Conservation (phyloP, 2,329 filamentous ascomycete genomes). For the Pyrenochaeta sp. region DNA sequence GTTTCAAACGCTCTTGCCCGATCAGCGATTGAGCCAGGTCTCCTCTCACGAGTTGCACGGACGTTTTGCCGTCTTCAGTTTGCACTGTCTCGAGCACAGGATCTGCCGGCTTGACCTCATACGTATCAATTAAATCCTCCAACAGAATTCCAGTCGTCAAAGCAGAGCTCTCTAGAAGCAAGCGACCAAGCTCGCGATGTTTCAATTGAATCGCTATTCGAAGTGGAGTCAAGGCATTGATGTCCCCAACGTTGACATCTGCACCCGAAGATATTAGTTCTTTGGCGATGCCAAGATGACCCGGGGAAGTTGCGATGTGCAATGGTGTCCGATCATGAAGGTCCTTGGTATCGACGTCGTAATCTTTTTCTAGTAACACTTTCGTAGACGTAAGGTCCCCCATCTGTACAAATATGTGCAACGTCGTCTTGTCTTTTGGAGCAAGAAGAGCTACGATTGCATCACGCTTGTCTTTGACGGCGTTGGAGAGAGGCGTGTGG, state of each 20-base stretch:
- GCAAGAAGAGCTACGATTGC: neutral
- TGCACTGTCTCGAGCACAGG: no score
- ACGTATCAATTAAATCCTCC: neutral
- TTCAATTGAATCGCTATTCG: neutral
- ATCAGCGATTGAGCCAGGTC: no score
- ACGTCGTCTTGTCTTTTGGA: neutral
- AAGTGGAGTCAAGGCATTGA: conserved; percentile 1
- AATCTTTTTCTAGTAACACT: neutral
- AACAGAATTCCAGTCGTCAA: neutral
- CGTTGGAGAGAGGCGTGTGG: conserved; percentile 1
- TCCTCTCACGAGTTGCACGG: no score
- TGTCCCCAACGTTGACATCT: conserved; percentile 1
- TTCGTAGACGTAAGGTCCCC: neutral
- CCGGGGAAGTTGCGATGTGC: neutral
- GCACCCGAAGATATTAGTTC: neutral
- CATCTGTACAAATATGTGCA: neutral
- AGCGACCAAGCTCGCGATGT: neutral
- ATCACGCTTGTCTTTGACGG: neutral
- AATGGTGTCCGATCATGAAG: conserved; percentile 1
- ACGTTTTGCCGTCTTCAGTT: no score
- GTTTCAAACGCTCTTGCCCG: no score
- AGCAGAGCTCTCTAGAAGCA: neutral
- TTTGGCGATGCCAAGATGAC: neutral
- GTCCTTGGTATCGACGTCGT: neutral
- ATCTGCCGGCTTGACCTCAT: no score